Percentiles rank a stretch among this genome's conserved stretches.
Evolutionary conservation across 2,329 filamentous ascomycete genomes (phyloP).

Genomic region (Conoideocrella luteorostrata): DNA sequence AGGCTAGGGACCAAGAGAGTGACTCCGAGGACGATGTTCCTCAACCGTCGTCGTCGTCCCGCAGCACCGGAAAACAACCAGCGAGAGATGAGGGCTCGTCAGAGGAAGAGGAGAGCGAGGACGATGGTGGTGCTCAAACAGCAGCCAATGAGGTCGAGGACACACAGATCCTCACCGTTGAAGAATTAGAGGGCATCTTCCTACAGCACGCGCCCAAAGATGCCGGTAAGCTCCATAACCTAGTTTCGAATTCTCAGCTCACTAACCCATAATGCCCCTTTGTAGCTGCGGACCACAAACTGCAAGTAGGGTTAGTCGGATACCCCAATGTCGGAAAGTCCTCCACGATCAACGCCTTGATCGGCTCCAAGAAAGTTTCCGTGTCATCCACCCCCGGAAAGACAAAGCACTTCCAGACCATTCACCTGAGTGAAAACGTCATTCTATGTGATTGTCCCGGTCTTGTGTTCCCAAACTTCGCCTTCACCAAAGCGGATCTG

Average conservation of each 20-base stretch:
- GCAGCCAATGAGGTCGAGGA: constrained; percentile 41
- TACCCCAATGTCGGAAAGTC: constrained; percentile 99
- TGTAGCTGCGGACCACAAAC: constrained; percentile 52
- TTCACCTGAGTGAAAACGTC: constrained; percentile 84
- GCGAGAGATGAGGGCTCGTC: constrained; percentile 14
- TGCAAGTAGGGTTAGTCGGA: constrained; percentile 87
- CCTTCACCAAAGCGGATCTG: constrained; percentile 90
- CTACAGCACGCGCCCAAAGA: constrained; percentile 59
- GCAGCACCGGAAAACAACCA: constrained; percentile 23
- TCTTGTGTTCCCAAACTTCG: constrained; percentile 97
- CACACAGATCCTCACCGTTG: constrained; percentile 80
- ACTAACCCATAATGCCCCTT: constrained; percentile 13
- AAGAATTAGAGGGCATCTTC: constrained; percentile 88
- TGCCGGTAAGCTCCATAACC: constrained; percentile 33
- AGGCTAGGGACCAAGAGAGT: constrained; percentile 55
- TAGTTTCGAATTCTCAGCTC: not conserved
- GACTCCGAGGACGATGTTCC: constrained; percentile 33
- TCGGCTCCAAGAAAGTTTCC: constrained; percentile 96
- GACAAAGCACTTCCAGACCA: constrained; percentile 98
- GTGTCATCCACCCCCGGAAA: constrained; percentile 97
- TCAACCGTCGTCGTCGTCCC: constrained; percentile 11
- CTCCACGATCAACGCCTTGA: constrained; percentile 97
- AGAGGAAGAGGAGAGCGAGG: constrained; percentile 28
- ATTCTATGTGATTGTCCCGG: constrained; percentile 96
- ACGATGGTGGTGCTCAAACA: constrained; percentile 23